Evolutionary conservation across 2,329 filamentous ascomycete species (phyloP), one percentile per base, ranked within the genome.

Genomic region (Arthrobotrys conoides): DNA sequence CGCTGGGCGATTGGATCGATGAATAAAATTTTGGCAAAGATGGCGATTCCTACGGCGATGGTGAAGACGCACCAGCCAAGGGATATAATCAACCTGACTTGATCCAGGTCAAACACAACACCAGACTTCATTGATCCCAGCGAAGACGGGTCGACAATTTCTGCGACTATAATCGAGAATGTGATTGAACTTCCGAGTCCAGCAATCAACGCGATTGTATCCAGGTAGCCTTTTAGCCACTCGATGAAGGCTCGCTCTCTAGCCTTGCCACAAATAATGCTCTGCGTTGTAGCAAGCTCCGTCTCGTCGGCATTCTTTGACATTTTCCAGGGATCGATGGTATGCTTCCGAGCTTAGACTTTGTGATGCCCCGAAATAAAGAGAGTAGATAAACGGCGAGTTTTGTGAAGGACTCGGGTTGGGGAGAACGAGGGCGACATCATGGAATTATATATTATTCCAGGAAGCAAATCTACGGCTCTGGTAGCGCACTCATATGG

Each of bases 61-160:
- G 75, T 78, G 46, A 78, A 78, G 57, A 78, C 63, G 38, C 68
- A 71, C 75, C 75, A 78, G 24, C 75, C 75, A 9, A 78, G 75
- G 5, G 75, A 67, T 24, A 78, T 78, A 12, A 78, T 72, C 8
- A 78, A 33, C n/a, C 75, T 68, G 27, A 78, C 75, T 27, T 78
- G 68, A 24, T 78, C 63, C 8, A 78, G 64, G 46, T 72, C 46
- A n/a, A 78, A 78, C 5, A 78, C 68, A n/a, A 63, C 75, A 53
- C 75, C 75, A 9, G 44, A 14, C 1, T 36, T 65, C 53, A 68
- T 57, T 10, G 49, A 24, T 18, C 44, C 27, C n/a, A 78, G 75
- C 3, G 51, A 24, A 20, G 51, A 64, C 8, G 75, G 75, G 36
- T 78, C 75, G 6, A 69, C 75, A 36, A 78, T 72, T 63, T 78